Percentiles rank a stretch among this genome's conserved stretches.
These are phyloP conservation scores for Pseudoneurospora amorphoporcata DNA, from an alignment of 495 filamentous ascomycete genomes.

Conservation along the genomic window DNA sequence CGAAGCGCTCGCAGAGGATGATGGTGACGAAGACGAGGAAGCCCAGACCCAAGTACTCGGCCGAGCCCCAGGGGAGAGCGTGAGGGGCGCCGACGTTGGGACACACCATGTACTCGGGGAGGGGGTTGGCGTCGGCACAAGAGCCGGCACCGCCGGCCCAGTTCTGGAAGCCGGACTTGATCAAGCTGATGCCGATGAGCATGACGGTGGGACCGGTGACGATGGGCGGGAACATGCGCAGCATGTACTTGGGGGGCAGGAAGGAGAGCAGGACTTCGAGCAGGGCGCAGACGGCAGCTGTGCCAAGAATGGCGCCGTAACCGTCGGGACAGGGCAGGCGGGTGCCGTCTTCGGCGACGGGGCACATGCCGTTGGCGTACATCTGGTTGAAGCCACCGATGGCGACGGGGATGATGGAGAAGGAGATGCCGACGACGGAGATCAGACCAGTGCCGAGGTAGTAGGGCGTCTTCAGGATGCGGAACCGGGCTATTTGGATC, in stretches of 20 bases:
- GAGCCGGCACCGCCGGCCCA: constrained; percentile 71
- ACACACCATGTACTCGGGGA: constrained; percentile 52
- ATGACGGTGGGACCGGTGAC: constrained; percentile 81
- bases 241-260: constrained; percentile 56
- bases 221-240: constrained; percentile 76
- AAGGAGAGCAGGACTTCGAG: constrained; percentile 70
- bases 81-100: constrained; percentile 65
- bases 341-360: constrained; percentile 49
- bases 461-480: constrained; percentile 66
- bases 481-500: constrained; percentile 79
- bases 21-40: constrained; percentile 88
- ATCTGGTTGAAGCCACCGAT: constrained; percentile 70
- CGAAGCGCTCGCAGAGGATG: constrained; percentile 76
- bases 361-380: constrained; percentile 75
- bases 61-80: constrained; percentile 75
- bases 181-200: constrained; percentile 56
- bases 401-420: constrained; percentile 79
- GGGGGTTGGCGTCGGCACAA: constrained; percentile 47
- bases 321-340: constrained; percentile 71
- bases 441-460: constrained; percentile 82
- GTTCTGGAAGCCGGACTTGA: constrained; percentile 66
- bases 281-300: constrained; percentile 56
- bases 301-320: constrained; percentile 79
- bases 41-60: constrained; percentile 81
- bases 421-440: constrained; percentile 82